These are phyloP conservation scores for Geotrichum reessii DNA, from an alignment of 1,139 yeast genomes.

Conservation along the genomic window DNA sequence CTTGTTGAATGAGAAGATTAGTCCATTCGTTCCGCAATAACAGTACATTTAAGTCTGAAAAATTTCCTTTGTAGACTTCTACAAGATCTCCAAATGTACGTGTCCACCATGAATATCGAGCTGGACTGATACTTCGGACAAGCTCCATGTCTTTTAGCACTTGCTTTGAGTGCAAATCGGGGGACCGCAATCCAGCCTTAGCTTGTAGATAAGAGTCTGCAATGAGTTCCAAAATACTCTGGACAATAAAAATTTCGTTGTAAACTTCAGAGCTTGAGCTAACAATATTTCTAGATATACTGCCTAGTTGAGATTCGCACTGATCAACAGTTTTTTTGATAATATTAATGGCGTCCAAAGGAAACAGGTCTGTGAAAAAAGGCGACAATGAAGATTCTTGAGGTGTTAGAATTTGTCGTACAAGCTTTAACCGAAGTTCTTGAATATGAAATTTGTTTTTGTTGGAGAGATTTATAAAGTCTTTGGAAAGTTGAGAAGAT, in stretches of 20 bases:
- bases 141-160: slow-evolving; percentile 17
- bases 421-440: slow-evolving; percentile 40
- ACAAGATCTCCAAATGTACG: slow-evolving; percentile 14
- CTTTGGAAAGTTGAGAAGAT: slow-evolving; percentile 27
- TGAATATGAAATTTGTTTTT: slow-evolving; percentile 40
- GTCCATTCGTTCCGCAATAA: slow-evolving; percentile 41
- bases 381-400: slow-evolving; percentile 17
- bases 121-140: slow-evolving; percentile 8
- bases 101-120: slow-evolving; percentile 14
- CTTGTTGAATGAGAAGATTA: slow-evolving; percentile 38
- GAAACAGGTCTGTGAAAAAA: slow-evolving; percentile 27
- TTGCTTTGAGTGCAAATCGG: slow-evolving; percentile 17
- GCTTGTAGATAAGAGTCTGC: slow-evolving; percentile 42
- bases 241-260: slow-evolving; percentile 23
- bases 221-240: slow-evolving; percentile 51
- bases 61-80: not conserved
- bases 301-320: slow-evolving; percentile 23
- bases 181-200: slow-evolving; percentile 18
- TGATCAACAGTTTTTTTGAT: slow-evolving; percentile 23
- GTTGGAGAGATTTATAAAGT: slow-evolving; percentile 37
- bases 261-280: not conserved
- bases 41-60: slow-evolving; percentile 5
- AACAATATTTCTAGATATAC: slow-evolving; percentile 9
- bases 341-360: slow-evolving; percentile 23
- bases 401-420: slow-evolving; percentile 37